Evolutionary conservation across 176 grass and related monocot genomes (phyloP), one percentile per base, ranked within the genome.

Genomic region (Avena atlantica): DNA sequence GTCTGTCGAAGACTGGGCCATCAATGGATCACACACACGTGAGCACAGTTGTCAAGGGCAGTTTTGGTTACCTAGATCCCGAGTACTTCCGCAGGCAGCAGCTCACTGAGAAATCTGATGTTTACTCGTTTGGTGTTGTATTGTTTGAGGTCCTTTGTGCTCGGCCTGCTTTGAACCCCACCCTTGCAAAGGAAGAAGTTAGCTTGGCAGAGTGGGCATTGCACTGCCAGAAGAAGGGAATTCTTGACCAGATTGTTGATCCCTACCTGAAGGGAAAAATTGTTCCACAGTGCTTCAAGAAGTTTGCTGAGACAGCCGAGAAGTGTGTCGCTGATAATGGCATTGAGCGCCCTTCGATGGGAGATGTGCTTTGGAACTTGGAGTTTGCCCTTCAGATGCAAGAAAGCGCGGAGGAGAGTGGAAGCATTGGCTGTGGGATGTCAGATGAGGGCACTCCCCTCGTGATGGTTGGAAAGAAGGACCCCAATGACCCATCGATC

Each of bases 1-100:
- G 96, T 61, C 87, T 98, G 64, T 98, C 96, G 60, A 98, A 98
- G 80, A 98, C 93, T 63, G 93, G 93, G n/a, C 96, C 91, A 42
- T 87, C 93, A 8, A 89, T 98, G 78, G 96, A 98, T 72, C 78
- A 98, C 70, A 98, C 95, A 17, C 96, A 98, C 88, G 96, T 98
- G 80, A 98, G 96, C 88, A 98, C 96, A 5, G 93, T 98, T 68
- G 96, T 98, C 37, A 98, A 98, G 88, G 96, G 96, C 37, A 98
- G 96, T 90, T 98, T 98, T 36, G 96, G 96, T 52, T 98, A 98
- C 78, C 91, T 98, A 0, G 95, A 98, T 37, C 95, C 95, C 10
- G 95, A 98, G 48, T 98, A 98, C 78, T 95, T 95, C 81, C 89
- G 95, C 81, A 89, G 96, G 81, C 96, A 98, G 85, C 93, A 95